Evolutionary conservation across 2,329 filamentous ascomycete species (phyloP).

Genomic region (Fusarium mundagurra): DNA sequence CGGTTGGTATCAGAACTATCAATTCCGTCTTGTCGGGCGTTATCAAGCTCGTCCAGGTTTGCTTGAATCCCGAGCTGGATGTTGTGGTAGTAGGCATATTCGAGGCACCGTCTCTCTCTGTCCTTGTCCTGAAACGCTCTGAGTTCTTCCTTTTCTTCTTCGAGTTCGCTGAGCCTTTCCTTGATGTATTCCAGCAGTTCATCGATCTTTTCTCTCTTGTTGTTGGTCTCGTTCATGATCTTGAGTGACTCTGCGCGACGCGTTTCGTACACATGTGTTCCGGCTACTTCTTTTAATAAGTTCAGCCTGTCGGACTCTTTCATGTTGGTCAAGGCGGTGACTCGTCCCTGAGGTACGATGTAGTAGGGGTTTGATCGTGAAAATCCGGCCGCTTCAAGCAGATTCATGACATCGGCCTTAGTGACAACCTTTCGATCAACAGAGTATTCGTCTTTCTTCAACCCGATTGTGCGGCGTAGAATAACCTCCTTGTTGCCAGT

Average conservation of each 20-base stretch:
- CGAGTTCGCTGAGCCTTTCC: conserved; percentile 85
- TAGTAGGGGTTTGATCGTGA: conserved; percentile 98
- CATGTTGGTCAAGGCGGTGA: conserved; percentile 98
- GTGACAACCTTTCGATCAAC: conserved; percentile 97
- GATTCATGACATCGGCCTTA: conserved; percentile 92
- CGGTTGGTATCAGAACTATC: conserved; percentile 86
- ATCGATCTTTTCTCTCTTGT: conserved; percentile 94
- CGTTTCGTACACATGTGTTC: conserved; percentile 96
- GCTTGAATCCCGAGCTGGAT: conserved; percentile 84
- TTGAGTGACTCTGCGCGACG: conserved; percentile 91
- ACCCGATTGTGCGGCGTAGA: conserved; percentile 90
- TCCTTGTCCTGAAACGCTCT: conserved; percentile 95
- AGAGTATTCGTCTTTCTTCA: conserved; percentile 99
- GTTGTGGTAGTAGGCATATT: conserved; percentile 93
- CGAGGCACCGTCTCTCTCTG: conserved; percentile 86
- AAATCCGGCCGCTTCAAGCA: conserved; percentile 95
- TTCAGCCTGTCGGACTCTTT: conserved; percentile 92
- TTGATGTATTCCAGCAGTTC: conserved; percentile 92
- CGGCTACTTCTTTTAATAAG: conserved; percentile 96
- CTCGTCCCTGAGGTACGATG: conserved; percentile 96
- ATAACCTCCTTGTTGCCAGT: conserved; percentile 92
- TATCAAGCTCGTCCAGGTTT: conserved; percentile 84
- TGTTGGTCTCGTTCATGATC: conserved; percentile 96
- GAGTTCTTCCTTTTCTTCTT: conserved; percentile 97
- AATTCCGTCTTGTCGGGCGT: conserved; percentile 80